phyloP scores from a whole-genome alignment of 2,329 filamentous ascomycete genomes.

The Elsinoe batatas region DNA sequence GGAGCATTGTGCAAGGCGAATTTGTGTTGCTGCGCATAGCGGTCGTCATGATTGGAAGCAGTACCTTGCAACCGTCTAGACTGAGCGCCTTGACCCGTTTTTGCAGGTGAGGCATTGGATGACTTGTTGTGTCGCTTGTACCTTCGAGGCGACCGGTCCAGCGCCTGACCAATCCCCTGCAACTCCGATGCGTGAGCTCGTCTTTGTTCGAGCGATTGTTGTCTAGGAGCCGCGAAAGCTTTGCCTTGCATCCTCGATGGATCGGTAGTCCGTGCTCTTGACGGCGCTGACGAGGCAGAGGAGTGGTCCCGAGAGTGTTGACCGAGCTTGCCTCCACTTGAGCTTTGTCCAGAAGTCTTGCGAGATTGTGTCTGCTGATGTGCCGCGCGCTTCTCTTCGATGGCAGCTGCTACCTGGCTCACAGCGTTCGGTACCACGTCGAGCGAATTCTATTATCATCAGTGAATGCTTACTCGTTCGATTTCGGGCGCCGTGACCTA shows the following conservation, averaged over 20 bases:
- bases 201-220: slow-evolving; percentile 41
- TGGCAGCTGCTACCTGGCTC: slow-evolving; percentile 46
- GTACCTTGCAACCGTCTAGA: slow-evolving; percentile 13
- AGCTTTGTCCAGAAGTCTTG: not conserved
- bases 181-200: slow-evolving; percentile 34
- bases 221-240: slow-evolving; percentile 43
- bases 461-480: slow-evolving; percentile 13
- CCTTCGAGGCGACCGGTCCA: slow-evolving; percentile 38
- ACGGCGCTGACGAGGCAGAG: not conserved
- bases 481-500: slow-evolving; percentile 18
- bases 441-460: slow-evolving; percentile 38
- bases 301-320: slow-evolving; percentile 3
- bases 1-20: slow-evolving; percentile 13
- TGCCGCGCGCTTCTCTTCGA: slow-evolving; percentile 38
- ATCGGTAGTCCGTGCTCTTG: slow-evolving; percentile 14
- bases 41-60: not conserved
- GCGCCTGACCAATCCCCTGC: slow-evolving; percentile 30
- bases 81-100: not conserved
- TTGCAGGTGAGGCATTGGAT: not conserved
- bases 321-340: not conserved
- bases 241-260: slow-evolving; percentile 39
- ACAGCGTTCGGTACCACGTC: slow-evolving; percentile 47
- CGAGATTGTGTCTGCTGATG: slow-evolving; percentile 15
- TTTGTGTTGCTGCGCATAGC: not conserved
- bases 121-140: slow-evolving; percentile 19